Percentiles rank a stretch among this genome's conserved stretches.
phyloP scores from a whole-genome alignment of 1,284 basidiomycete genomes.

The Rugosomyces carneus region DNA sequence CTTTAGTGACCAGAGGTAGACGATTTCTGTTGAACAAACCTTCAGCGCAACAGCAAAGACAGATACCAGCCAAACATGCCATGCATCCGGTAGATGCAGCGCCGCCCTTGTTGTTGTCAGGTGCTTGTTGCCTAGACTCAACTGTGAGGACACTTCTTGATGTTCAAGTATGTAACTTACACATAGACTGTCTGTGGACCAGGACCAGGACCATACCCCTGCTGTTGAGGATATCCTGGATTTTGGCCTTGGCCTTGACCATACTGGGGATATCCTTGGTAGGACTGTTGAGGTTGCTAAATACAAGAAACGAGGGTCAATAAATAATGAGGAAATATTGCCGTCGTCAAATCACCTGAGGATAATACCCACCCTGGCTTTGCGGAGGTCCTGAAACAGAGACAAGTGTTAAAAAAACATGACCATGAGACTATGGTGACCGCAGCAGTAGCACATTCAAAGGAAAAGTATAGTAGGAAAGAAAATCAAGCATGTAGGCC shows the following conservation, averaged over 20 bases:
- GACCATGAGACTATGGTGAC: not conserved
- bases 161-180: constrained; percentile 35
- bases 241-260: constrained; percentile 29
- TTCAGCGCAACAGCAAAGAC: constrained; percentile 74
- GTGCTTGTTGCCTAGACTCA: constrained; percentile 33
- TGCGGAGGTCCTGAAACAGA: constrained; percentile 44
- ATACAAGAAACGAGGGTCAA: constrained; percentile 5
- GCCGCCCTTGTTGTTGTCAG: constrained; percentile 30
- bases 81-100: constrained; percentile 42
- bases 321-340: not conserved
- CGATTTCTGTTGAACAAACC: constrained; percentile 31
- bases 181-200: constrained; percentile 71
- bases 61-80: constrained; percentile 68
- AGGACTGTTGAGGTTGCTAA: constrained; percentile 62
- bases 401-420: constrained; percentile 5
- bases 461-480: not conserved
- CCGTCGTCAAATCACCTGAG: constrained; percentile 37
- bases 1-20: not conserved
- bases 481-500: not conserved
- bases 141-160: not conserved
- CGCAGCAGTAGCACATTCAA: not conserved
- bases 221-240: constrained; percentile 30
- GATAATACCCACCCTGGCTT: constrained; percentile 69
- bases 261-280: constrained; percentile 29
- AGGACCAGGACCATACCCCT: constrained; percentile 62